phyloP scores from a whole-genome alignment of 768 basidiomycete species.

The Dendrothele bispora region DNA sequence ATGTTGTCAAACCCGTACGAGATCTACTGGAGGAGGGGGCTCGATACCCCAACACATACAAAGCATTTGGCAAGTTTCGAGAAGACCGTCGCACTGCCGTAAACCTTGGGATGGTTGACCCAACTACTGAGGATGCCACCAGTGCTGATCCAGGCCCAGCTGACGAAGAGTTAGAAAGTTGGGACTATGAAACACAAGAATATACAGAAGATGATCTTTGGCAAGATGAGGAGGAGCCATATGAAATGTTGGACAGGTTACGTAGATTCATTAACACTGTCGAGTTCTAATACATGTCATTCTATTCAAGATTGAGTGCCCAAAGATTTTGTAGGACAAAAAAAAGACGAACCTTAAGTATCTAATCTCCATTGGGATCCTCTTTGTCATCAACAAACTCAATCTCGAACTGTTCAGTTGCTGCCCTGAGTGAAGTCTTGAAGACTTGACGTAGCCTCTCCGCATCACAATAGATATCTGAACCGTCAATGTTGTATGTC shows the following conservation, averaged over 20 bases:
- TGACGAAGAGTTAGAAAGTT: too few species aligned
- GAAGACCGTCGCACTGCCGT: slow-evolving; percentile 3
- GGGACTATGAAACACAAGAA: slow-evolving; percentile 3
- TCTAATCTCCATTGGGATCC: too few species aligned
- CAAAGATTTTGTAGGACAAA: too few species aligned
- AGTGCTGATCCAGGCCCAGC: not conserved
- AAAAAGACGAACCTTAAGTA: too few species aligned
- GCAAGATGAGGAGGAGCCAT: slow-evolving; percentile 9
- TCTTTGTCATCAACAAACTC: too few species aligned
- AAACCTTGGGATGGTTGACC: slow-evolving; percentile 2
- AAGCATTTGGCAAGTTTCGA: slow-evolving; percentile 12
- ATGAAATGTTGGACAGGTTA: too few species aligned
- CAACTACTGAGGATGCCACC: not conserved
- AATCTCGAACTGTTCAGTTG: too few species aligned
- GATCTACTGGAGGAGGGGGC: slow-evolving; percentile 12
- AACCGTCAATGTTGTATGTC: slow-evolving; percentile 1
- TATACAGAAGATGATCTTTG: slow-evolving; percentile 6
- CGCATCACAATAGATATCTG: slow-evolving; percentile 5
- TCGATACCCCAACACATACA: slow-evolving; percentile 6
- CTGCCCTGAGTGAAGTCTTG: not conserved
- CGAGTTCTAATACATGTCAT: too few species aligned
- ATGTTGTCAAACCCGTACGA: not conserved
- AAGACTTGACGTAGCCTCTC: not conserved
- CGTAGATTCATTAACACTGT: too few species aligned
- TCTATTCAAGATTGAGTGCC: too few species aligned